Evolutionary conservation across 2,329 filamentous ascomycete species (phyloP).

Genomic region (Verticillium nonalfalfae): DNA sequence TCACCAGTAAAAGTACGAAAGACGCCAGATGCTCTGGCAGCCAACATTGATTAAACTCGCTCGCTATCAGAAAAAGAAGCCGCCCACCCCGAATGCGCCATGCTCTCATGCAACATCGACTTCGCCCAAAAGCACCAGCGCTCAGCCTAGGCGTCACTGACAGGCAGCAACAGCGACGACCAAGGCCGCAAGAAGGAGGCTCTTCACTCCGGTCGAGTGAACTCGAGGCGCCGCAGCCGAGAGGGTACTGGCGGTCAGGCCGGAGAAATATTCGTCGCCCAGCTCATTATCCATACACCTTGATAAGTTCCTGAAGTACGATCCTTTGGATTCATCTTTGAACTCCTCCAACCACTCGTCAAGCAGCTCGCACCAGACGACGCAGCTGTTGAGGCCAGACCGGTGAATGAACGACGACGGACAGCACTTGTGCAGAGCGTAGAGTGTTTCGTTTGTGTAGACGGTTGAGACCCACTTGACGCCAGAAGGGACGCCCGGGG

Average conservation of each 20-base stretch:
- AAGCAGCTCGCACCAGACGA: not conserved
- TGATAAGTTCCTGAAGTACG: not conserved
- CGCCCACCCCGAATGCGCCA: too few relatives aligned
- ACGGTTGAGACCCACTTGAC: not conserved
- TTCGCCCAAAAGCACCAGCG: too few relatives aligned
- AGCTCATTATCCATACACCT: not conserved
- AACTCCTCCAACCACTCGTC: not conserved
- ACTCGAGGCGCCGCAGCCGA: not conserved
- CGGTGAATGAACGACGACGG: not conserved
- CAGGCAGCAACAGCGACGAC: not conserved
- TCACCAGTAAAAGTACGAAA: too few relatives aligned
- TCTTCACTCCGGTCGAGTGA: not conserved
- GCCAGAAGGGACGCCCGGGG: not conserved
- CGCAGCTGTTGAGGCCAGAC: not conserved
- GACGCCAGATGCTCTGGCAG: too few relatives aligned
- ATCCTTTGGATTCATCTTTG: not conserved
- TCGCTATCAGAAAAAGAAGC: too few relatives aligned
- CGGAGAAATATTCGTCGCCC: not conserved
- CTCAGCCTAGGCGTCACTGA: too few relatives aligned
- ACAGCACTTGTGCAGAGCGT: not conserved
- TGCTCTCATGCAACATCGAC: too few relatives aligned
- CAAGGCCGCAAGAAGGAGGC: not conserved
- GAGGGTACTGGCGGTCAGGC: not conserved
- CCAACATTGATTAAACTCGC: too few relatives aligned
- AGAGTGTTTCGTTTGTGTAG: not conserved